Percentiles rank a stretch among this genome's conserved stretches.
These are phyloP conservation scores for Tausonia pullulans DNA, from an alignment of 1,284 basidiomycete species.

Conservation along the genomic window DNA sequence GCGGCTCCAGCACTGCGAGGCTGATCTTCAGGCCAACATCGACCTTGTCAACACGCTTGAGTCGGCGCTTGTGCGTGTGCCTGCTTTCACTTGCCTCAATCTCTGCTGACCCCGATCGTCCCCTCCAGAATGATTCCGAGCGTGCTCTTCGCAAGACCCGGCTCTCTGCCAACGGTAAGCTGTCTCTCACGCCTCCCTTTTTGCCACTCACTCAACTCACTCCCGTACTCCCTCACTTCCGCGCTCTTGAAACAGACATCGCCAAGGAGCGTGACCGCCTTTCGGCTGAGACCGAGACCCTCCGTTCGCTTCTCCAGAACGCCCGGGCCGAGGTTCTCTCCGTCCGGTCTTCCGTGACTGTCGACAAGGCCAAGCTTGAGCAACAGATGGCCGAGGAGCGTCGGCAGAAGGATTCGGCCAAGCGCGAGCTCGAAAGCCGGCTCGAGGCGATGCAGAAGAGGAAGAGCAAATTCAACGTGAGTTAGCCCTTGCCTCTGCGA, in stretches of 20 bases:
- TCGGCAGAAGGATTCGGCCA: conserved; percentile 13
- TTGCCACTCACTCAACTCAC: neutral
- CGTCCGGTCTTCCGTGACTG: conserved; percentile 1
- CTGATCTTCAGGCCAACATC: conserved; percentile 80
- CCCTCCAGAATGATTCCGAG: conserved; percentile 58
- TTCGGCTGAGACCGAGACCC: conserved; percentile 10
- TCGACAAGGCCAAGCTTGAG: conserved; percentile 2
- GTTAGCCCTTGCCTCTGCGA: neutral
- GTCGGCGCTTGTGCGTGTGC: conserved; percentile 45
- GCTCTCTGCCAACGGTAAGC: conserved; percentile 4
- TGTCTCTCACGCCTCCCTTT: neutral
- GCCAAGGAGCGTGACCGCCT: conserved; percentile 61
- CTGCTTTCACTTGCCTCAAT: neutral
- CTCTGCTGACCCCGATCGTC: neutral
- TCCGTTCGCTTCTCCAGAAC: conserved; percentile 7
- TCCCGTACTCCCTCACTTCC: neutral
- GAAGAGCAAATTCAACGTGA: conserved; percentile 12
- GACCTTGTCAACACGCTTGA: conserved; percentile 74
- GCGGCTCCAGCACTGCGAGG: conserved; percentile 79
- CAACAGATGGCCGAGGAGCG: conserved; percentile 2
- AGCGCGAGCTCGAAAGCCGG: conserved; percentile 12
- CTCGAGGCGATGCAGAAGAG: conserved; percentile 14
- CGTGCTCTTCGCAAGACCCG: conserved; percentile 60
- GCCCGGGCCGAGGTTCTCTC: conserved; percentile 14
- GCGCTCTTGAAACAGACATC: conserved; percentile 46